Evolutionary conservation across 495 filamentous ascomycete genomes (phyloP).

Genomic region (Penicillium crystallinum): DNA sequence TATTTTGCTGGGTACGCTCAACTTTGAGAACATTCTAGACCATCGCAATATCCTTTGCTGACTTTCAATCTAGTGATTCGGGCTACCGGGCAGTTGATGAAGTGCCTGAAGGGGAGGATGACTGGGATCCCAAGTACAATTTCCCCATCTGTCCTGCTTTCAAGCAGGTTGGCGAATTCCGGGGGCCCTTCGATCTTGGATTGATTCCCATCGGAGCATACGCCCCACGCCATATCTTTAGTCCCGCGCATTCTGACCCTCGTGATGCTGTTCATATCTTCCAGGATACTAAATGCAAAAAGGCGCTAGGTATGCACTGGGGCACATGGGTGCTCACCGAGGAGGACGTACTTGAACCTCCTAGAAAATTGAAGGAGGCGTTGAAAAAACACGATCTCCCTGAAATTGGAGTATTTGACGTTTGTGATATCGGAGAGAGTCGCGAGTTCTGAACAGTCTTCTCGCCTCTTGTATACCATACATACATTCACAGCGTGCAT

Average conservation of each 20-base stretch:
- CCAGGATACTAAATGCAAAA: conserved; percentile 74
- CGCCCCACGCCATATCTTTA: conserved; percentile 68
- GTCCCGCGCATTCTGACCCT: conserved; percentile 81
- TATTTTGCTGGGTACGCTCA: conserved; percentile 42
- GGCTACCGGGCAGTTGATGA: conserved; percentile 82
- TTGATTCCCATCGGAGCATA: conserved; percentile 96
- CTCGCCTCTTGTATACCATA: not conserved
- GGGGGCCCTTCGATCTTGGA: conserved; percentile 89
- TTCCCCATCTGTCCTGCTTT: conserved; percentile 83
- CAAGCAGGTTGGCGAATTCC: conserved; percentile 71
- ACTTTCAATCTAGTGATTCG: conserved; percentile 46
- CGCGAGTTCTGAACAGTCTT: conserved; percentile 54
- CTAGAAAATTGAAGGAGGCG: conserved; percentile 68
- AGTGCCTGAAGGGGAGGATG: conserved; percentile 59
- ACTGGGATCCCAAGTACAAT: conserved; percentile 65
- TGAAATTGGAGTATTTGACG: conserved; percentile 80
- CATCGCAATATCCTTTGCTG: not conserved
- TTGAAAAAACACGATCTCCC: conserved; percentile 61
- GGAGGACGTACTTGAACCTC: conserved; percentile 84
- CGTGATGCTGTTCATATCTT: conserved; percentile 90
- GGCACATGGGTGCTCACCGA: conserved; percentile 85
- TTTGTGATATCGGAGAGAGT: conserved; percentile 83
- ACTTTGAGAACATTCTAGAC: not conserved
- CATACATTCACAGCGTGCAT: not conserved
- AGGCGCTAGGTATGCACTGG: conserved; percentile 91